These are phyloP conservation scores for Blastocystis sp. DNA, from an alignment of 352 stramenopile species.

Conservation along the genomic window DNA sequence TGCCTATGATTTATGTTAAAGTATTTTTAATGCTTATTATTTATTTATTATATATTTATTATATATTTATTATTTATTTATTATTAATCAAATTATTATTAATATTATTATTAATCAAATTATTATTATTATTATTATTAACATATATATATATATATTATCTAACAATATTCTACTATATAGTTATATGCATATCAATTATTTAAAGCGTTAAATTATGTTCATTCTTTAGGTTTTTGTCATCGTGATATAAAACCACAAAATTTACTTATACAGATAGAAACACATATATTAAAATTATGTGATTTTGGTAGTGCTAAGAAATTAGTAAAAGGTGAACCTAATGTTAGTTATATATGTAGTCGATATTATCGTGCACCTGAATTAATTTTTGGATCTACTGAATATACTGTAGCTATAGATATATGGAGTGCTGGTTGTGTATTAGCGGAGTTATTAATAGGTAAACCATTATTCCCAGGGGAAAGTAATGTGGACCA, in stretches of 20 bases:
- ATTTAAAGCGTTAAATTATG: slow-evolving; percentile 80
- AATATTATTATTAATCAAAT: no score
- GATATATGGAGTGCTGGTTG: slow-evolving; percentile 85
- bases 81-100: no score
- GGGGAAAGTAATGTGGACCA: slow-evolving; percentile 93
- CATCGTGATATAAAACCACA: slow-evolving; percentile 98
- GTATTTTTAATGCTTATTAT: neutral
- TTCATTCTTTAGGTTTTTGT: slow-evolving; percentile 87
- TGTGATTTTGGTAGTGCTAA: slow-evolving; percentile 92
- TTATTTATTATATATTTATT: neutral
- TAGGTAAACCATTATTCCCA: slow-evolving; percentile 89
- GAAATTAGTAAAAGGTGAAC: slow-evolving; percentile 79
- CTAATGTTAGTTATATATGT: slow-evolving; percentile 99
- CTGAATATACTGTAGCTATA: slow-evolving; percentile 97
- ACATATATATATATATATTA: no score
- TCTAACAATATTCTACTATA: no score
- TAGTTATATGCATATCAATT: slow-evolving; percentile 98
- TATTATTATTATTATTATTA: no score
- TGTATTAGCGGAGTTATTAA: slow-evolving; percentile 85
- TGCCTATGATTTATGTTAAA: slow-evolving; percentile 85
- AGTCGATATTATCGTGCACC: slow-evolving; percentile 92
- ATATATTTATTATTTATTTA: no score
- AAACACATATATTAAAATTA: slow-evolving; percentile 87
- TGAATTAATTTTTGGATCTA: slow-evolving; percentile 98
- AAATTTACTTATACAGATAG: slow-evolving; percentile 88